Evolutionary conservation across 116 monocot species (phyloP).

Genomic region (Cymodocea nodosa): DNA sequence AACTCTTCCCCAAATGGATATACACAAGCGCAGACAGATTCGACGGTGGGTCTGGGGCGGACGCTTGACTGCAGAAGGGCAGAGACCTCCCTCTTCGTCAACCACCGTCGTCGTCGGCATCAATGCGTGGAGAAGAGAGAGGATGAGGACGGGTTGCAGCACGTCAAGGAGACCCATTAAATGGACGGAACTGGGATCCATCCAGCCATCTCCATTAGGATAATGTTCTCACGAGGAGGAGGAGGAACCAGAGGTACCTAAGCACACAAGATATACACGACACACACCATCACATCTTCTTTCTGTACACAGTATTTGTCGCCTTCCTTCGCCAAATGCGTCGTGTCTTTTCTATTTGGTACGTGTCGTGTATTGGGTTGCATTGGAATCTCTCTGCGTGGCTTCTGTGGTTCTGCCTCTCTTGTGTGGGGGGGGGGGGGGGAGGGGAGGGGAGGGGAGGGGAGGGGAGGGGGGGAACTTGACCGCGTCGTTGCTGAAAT

Average conservation of each 20-base stretch:
- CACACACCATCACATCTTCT: conserved; percentile 8
- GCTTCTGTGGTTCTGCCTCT: too few relatives aligned
- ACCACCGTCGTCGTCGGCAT: not conserved
- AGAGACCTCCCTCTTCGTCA: not conserved
- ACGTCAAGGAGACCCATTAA: not conserved
- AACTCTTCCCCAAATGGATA: not conserved
- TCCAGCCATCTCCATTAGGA: not conserved
- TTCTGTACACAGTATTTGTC: conserved; percentile 3
- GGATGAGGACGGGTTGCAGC: not conserved
- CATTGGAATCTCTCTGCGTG: conserved; percentile 2
- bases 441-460: too few relatives aligned
- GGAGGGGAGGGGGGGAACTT: not conserved
- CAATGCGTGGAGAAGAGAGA: not conserved
- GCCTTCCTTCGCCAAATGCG: conserved; percentile 1
- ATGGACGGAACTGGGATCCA: not conserved
- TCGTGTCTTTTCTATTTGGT: not conserved
- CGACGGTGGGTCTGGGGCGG: not conserved
- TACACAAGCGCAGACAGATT: not conserved
- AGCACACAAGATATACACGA: not conserved
- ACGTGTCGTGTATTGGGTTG: not conserved
- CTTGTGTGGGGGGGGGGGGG: too few relatives aligned
- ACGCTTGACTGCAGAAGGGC: not conserved
- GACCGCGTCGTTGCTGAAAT: not conserved
- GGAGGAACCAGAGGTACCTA: not conserved
- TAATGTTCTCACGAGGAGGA: not conserved